Conservation (phyloP, 805 yeast species). For the Schizosaccharomyces japonicus region DNA sequence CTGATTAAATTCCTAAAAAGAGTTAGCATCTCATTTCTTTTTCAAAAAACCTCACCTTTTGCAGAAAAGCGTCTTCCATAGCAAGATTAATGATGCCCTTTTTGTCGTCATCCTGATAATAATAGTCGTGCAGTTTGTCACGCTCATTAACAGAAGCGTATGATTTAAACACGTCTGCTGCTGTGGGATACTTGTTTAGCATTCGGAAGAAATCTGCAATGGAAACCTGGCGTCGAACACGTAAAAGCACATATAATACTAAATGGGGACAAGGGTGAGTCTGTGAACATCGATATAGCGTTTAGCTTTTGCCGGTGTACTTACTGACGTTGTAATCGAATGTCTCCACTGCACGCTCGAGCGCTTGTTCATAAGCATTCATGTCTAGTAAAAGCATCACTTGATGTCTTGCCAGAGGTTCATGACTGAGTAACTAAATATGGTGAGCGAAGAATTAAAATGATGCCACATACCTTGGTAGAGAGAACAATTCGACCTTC, state of each 20-base stretch:
- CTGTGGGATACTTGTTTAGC: constrained; percentile 25
- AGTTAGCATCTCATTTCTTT: too few relatives aligned
- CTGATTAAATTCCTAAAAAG: not conserved
- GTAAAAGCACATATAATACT: constrained; percentile 29
- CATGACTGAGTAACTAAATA: too few relatives aligned
- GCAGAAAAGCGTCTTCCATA: constrained; percentile 15
- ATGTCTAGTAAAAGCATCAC: constrained; percentile 41
- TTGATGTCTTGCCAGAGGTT: constrained; percentile 35
- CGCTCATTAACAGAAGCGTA: constrained; percentile 16
- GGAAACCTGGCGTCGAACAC: constrained; percentile 31
- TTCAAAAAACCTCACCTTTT: too few relatives aligned
- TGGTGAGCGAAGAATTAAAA: too few relatives aligned
- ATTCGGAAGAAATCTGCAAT: constrained; percentile 46
- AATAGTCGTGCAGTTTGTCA: constrained; percentile 28
- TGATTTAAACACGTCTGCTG: constrained; percentile 21
- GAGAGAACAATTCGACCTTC: constrained; percentile 63
- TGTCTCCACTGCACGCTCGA: constrained; percentile 38
- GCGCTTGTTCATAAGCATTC: constrained; percentile 48
- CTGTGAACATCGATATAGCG: not conserved
- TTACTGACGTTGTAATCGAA: constrained; percentile 31
- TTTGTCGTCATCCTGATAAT: constrained; percentile 38
- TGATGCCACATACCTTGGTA: constrained; percentile 34
- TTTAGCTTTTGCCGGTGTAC: not conserved
- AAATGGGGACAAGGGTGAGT: not conserved
- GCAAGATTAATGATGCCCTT: constrained; percentile 24